Evolutionary conservation across 345 rosid genomes (phyloP).

Genomic region (Bruguiera sexangula): DNA sequence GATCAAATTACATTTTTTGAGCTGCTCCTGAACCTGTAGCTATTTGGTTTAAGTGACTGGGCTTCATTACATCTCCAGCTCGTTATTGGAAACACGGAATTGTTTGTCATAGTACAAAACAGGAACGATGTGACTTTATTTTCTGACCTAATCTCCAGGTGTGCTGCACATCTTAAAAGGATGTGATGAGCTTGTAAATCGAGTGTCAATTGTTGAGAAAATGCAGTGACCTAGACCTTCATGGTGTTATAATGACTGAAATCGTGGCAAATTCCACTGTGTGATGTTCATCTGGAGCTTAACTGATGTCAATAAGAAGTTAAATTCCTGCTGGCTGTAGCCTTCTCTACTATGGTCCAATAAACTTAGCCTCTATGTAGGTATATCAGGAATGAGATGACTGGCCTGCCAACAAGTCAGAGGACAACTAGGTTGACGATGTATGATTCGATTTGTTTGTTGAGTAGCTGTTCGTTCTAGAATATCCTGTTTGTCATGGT

Average conservation of each 20-base stretch:
- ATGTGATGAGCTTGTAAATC: too few species aligned
- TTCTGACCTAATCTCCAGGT: too few species aligned
- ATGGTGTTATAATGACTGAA: too few species aligned
- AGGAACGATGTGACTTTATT: too few species aligned
- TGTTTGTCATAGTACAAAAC: too few species aligned
- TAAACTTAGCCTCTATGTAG: not conserved
- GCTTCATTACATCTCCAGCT: slow-evolving; percentile 43
- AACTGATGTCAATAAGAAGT: not conserved
- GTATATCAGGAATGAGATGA: not conserved
- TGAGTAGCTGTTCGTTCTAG: not conserved
- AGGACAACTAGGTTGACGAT: not conserved
- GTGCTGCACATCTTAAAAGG: too few species aligned
- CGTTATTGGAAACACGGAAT: too few species aligned
- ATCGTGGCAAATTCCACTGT: too few species aligned
- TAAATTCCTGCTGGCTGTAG: not conserved
- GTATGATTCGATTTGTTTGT: not conserved
- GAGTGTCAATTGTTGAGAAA: too few species aligned
- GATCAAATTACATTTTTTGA: slow-evolving; percentile 56
- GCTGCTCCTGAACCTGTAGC: slow-evolving; percentile 62
- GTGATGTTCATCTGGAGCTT: too few species aligned
- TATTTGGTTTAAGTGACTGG: slow-evolving; percentile 63
- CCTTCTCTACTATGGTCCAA: not conserved
- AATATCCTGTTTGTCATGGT: not conserved
- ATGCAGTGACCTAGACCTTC: too few species aligned
- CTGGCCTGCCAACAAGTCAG: not conserved